These are phyloP conservation scores for Gynandropsis gynandra DNA, from an alignment of 345 rosid genomes.

Conservation along the genomic window DNA sequence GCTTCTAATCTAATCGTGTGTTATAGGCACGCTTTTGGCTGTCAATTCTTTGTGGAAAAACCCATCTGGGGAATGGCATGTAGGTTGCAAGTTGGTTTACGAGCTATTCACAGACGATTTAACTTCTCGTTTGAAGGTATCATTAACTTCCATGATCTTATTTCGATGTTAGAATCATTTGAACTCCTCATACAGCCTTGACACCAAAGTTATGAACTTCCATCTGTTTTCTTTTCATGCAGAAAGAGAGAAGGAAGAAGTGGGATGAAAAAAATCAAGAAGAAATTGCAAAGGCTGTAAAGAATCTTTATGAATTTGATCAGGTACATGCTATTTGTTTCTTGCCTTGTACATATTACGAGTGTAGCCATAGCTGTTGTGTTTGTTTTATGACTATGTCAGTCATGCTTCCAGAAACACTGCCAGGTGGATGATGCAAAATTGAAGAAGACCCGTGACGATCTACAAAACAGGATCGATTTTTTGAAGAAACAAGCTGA, in stretches of 20 bases:
- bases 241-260: conserved; percentile 77
- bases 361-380: conserved; percentile 10
- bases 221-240: conserved; percentile 8
- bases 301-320: conserved; percentile 60
- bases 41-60: conserved; percentile 88
- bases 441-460: conserved; percentile 69
- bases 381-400: conserved; percentile 17
- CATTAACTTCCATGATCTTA: conserved; percentile 1
- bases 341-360: conserved; percentile 8
- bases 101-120: conserved; percentile 61
- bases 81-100: conserved; percentile 79
- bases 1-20: conserved; percentile 8
- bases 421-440: conserved; percentile 55
- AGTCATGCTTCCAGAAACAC: conserved; percentile 54
- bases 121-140: conserved; percentile 81
- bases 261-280: conserved; percentile 92
- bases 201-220: neutral
- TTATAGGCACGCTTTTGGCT: conserved; percentile 54
- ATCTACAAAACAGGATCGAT: conserved; percentile 79
- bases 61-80: conserved; percentile 91
- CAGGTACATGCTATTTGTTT: conserved; percentile 47
- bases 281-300: conserved; percentile 74
- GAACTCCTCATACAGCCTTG: conserved; percentile 10
- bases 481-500: conserved; percentile 75
- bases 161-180: neutral